Percentiles rank a stretch among this genome's conserved stretches.
Conservation (phyloP, 2,329 filamentous ascomycete species). For the Colletotrichum sp. region DNA sequence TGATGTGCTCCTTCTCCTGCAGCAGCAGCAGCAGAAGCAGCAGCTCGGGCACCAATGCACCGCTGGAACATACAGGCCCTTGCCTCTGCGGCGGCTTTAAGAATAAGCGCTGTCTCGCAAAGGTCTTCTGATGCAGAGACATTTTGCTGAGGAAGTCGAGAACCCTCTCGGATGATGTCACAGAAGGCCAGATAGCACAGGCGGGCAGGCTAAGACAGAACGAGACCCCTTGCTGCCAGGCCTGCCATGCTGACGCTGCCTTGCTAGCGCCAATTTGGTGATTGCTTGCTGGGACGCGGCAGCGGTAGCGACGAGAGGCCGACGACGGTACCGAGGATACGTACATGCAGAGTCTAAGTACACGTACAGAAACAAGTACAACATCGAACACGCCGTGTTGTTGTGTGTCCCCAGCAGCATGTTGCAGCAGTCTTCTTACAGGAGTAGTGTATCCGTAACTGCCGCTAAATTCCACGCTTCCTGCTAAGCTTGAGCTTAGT, state of each 20-base stretch:
- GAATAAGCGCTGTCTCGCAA: neutral
- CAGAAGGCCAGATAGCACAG: neutral
- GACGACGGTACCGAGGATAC: neutral
- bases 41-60: neutral
- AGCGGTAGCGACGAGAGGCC: neutral
- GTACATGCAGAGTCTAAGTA: neutral
- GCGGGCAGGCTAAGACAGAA: conserved; percentile 6
- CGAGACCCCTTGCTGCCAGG: conserved; percentile 6
- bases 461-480: neutral
- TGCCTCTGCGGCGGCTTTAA: neutral
- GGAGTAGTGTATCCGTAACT: neutral
- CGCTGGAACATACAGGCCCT: neutral
- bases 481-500: neutral
- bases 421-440: neutral
- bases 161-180: conserved; percentile 7
- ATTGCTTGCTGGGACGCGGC: neutral
- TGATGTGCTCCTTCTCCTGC: neutral
- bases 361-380: neutral
- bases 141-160: neutral
- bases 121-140: neutral
- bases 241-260: neutral
- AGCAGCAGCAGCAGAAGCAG: neutral
- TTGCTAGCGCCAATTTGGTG: neutral
- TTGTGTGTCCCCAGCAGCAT: neutral
- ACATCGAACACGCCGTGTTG: neutral